phyloP scores from a whole-genome alignment of 306 rosid genomes.

The Argentina anserina region DNA sequence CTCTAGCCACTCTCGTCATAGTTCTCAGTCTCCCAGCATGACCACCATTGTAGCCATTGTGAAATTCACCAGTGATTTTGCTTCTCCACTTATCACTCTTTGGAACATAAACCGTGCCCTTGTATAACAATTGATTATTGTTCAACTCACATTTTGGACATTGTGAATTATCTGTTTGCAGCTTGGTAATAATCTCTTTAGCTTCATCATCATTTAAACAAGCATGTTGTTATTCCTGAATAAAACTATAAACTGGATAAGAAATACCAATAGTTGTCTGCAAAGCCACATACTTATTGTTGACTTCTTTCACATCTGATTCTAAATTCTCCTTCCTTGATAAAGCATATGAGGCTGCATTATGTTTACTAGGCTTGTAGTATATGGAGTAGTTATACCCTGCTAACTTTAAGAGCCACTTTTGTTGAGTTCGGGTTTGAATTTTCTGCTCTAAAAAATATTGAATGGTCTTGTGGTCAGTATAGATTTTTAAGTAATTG shows the following conservation, averaged over 20 bases:
- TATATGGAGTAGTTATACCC: not conserved
- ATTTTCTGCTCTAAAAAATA: not conserved
- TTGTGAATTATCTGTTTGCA: too few relatives aligned
- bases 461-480: not conserved
- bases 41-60: not conserved
- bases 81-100: fast-evolving
- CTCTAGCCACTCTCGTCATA: not conserved
- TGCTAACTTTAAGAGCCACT: not conserved
- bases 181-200: too few relatives aligned
- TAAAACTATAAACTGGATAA: not conserved
- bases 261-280: not conserved
- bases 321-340: not conserved
- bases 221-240: too few relatives aligned
- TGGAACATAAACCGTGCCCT: not conserved
- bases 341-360: not conserved
- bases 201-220: too few relatives aligned
- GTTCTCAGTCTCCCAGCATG: not conserved
- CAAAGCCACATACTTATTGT: too few relatives aligned
- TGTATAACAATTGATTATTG: not conserved
- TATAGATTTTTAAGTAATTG: not conserved
- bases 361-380: not conserved
- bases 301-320: not conserved
- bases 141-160: too few relatives aligned
- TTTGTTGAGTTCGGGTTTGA: not conserved
- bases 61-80: not conserved